A percentile compares a stretch with the other conserved stretches of the same genome.
These are phyloP conservation scores for Ascobolus immersus DNA, from an alignment of 495 filamentous ascomycete genomes.

Conservation along the genomic window DNA sequence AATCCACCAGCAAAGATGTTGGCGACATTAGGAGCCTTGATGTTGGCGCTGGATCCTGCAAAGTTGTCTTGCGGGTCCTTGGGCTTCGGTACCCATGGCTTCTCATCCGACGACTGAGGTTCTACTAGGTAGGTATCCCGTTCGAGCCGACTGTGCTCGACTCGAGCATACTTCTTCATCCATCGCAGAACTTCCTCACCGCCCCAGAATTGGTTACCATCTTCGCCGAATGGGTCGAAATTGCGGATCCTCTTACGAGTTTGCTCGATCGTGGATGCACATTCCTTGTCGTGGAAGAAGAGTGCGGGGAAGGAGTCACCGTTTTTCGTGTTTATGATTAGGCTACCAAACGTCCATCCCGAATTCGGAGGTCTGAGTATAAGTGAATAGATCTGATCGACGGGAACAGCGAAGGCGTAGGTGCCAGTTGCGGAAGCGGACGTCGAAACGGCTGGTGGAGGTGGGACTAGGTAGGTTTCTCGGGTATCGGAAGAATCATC, in stretches of 20 bases:
- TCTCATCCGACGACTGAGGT: slow-evolving; percentile 55
- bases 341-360: slow-evolving; percentile 92
- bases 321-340: slow-evolving; percentile 71
- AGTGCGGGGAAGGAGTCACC: slow-evolving; percentile 84
- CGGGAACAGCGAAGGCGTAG: slow-evolving; percentile 79
- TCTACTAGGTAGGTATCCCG: slow-evolving; percentile 76
- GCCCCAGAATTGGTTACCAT: slow-evolving; percentile 80
- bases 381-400: slow-evolving; percentile 70
- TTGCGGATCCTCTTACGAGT: slow-evolving; percentile 55
- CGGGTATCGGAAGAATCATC: slow-evolving; percentile 44
- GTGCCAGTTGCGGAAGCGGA: slow-evolving; percentile 46
- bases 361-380: slow-evolving; percentile 76
- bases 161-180: slow-evolving; percentile 55
- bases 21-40: slow-evolving; percentile 20
- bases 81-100: slow-evolving; percentile 46
- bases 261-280: slow-evolving; percentile 80
- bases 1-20: slow-evolving; percentile 24
- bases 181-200: slow-evolving; percentile 87
- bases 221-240: slow-evolving; percentile 75
- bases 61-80: too few species aligned
- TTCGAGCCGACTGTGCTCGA: slow-evolving; percentile 64
- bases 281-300: slow-evolving; percentile 94
- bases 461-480: slow-evolving; percentile 73
- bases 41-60: slow-evolving; percentile 19
- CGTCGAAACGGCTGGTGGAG: slow-evolving; percentile 65